These are phyloP conservation scores for Zygosaccharomyces lentus DNA, from an alignment of 805 yeast genomes.

Conservation along the genomic window DNA sequence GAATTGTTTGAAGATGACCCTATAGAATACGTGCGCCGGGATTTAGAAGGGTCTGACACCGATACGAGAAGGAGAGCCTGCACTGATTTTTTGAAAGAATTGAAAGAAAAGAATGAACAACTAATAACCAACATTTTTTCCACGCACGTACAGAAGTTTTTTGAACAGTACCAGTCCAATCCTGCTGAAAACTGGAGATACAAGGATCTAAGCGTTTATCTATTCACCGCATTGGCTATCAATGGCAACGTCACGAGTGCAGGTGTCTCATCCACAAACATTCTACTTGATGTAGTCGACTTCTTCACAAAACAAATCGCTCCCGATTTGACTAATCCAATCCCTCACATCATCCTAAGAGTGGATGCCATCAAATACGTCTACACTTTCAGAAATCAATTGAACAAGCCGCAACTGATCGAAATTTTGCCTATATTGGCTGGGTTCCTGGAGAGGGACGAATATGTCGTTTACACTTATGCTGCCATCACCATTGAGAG, in stretches of 20 bases:
- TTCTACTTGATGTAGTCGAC: conserved; percentile 76
- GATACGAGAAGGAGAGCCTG: conserved; percentile 91
- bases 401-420: conserved; percentile 76
- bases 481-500: conserved; percentile 91
- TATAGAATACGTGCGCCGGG: conserved; percentile 84
- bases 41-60: conserved; percentile 89
- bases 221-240: conserved; percentile 86
- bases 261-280: conserved; percentile 84
- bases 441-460: conserved; percentile 57
- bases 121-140: conserved; percentile 70
- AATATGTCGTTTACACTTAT: conserved; percentile 86
- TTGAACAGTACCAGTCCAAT: conserved; percentile 46
- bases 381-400: conserved; percentile 84
- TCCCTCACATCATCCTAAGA: conserved; percentile 69
- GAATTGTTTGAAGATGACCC: conserved; percentile 97
- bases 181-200: conserved; percentile 64
- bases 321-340: conserved; percentile 61
- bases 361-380: conserved; percentile 93
- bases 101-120: conserved; percentile 73
- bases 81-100: conserved; percentile 85
- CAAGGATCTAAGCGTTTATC: conserved; percentile 80
- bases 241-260: conserved; percentile 82
- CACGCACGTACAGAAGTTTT: conserved; percentile 64
- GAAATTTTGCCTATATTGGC: conserved; percentile 78
- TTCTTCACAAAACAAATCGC: conserved; percentile 82